Base-by-base conservation (phyloP, 2,329 filamentous ascomycete species). In the Exutisphaerella laricina region DNA sequence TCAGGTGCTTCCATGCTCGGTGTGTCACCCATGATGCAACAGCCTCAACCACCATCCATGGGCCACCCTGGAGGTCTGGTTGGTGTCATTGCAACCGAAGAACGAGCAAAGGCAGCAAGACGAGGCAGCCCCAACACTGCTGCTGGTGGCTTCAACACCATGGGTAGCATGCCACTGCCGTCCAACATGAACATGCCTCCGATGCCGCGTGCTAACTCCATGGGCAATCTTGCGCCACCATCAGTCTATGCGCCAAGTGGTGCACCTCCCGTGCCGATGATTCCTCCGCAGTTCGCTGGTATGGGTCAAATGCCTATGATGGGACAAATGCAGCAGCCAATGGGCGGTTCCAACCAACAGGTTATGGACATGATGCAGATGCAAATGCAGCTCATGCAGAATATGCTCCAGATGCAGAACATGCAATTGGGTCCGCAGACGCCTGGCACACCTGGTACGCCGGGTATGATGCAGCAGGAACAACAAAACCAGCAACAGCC, bases 81-180 rank as follows among this genome's bases (percentile, higher is more conserved):
- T 14, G 88, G 88, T 7, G 86, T 95, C 6, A 95, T 95, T 66
- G 86, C 86, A 23, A 84, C 72, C 39, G 88, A 94, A 66, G 88
- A 94, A 63, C 77, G 86, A 35, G 83, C 84, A 29, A 77, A 82
- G 51, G 87, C 87, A 21, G 73, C 87, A 72, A 75, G 88, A 55
- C 74, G 88, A 58, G 87, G 85, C 23, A 92, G 84, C 57, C 85
- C 87, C 3, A 85, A 84, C 46, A 64, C 79, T 9, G 49, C 51
- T 13, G 55, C 56, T 36, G 54, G 57, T 16, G 37, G 42, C 2
- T 56, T 53, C 39, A 46, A 38, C 34, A 40, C 39, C 2, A 33
- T 33, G 39, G 39, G 39, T n/a, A 35, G 33, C 17, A 50, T 55
- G 32, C 58, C 58, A 14, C 49, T 64, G 36, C 60, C 60, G 5